Base-by-base conservation (phyloP, 75 land plant species). In the Sequoiadendron giganteum region DNA sequence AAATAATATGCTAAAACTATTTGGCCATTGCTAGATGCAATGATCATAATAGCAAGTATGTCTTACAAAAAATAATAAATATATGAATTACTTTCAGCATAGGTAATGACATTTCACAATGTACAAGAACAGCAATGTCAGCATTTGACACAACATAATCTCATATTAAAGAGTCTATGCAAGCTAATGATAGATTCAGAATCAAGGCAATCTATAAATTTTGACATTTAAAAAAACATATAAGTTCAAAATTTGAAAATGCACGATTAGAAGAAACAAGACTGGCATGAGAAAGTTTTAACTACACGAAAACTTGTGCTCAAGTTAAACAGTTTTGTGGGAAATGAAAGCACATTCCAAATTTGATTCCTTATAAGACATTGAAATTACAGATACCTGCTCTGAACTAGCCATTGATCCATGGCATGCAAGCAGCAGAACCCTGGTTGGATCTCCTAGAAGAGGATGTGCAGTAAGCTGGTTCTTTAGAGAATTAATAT, bases 381-480 rank as follows among this genome's bases (percentile, higher is more conserved):
- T 36, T 43, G 52, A 58, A 87, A 76, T 30, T 19, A 89, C 14
- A 52, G 75, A 78, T n/a, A 88, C 91, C 91, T 90, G 93, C 84
- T 93, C 93, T 86, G 93, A 87, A 85, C 94, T 93, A 38, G 88
- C 88, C 93, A 93, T 93, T 34, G 93, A 86, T 39, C 93, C 93
- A 85, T 93, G 93, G 78, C 93, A 93, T 48, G 90, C 93, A 56
- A 93, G 86, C 8, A 93, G 45, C 25, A 92, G 88, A 70, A 88
- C 93, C 45, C 72, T 88, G 47, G 36, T 83, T 39, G 85, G 18
- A 80, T 93, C 89, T 70, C 93, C 93, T 54, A 93, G 84, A 25
- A 93, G 86, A 32, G 91, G 89, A 86, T 93, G 90, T 25, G 49
- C 65, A 43, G 47, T n/a, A 47, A 93, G 93, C 52, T 93, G 88